Base-by-base conservation (phyloP, 169 alveolate species). In the Pseudocohnilembus persalinus region DNA sequence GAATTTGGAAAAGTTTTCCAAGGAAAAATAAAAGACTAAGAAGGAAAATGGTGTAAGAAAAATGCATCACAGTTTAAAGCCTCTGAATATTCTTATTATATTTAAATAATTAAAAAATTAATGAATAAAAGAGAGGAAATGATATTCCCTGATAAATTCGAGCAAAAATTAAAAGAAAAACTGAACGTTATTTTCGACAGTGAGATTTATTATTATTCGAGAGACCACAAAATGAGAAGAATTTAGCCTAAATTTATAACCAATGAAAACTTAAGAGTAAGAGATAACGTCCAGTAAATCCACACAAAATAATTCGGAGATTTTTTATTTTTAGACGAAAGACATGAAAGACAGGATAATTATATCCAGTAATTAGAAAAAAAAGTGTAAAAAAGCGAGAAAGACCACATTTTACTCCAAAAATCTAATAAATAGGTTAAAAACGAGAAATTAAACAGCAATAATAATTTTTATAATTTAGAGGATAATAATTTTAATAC, bases 201-300 rank as follows among this genome's bases (percentile, higher is more conserved):
- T 29, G 76, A 79, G 20, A 49, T 79, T 0, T 79, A 35, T 72
- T 49, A 34, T 0, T 79, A 63, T 31, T 29, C 75, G 11, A 79
- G 84, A 64, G 16, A 64, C 25, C 28, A 79, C n/a, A 11, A 29
- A 26, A 79, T 79, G 84, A 34, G 84, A 49, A 79, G 84, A 29
- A 64, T 79, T n/a, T 29, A 11, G 20, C 84, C 84, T 4, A 28
- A 64, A n/a, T 79, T 79, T 63, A 49, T 79, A 15, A 75, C 34
- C 11, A 79, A 79, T 79, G 84, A 79, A 27, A 64, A 79, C 30
- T 27, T 79, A 26, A 79, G 84, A 64, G 84, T 79, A 15, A 79
- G 84, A 79, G 84, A 34, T 0, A 75, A 79, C 30, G 29, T 34
- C 49, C 34, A 31, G 26, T 11, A 49, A 49, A 49, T 49, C 20